Conservation (phyloP, 2,329 filamentous ascomycete species). For the Mycogone perniciosa region DNA sequence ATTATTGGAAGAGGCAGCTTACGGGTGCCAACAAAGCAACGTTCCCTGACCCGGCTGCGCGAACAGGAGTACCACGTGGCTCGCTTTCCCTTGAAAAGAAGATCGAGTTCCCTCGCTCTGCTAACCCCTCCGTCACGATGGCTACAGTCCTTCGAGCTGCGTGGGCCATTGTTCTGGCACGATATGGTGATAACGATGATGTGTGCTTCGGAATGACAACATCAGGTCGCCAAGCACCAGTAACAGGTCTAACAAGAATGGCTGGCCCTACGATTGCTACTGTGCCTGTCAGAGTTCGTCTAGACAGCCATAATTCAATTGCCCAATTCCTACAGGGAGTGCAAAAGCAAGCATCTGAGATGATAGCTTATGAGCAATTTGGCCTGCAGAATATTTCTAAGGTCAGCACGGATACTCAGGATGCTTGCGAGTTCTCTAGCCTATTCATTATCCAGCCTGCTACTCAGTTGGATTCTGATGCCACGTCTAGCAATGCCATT, state of each 20-base stretch:
- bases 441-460: constrained; percentile 12
- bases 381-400: constrained; percentile 24
- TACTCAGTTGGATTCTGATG: background rate
- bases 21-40: background rate
- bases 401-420: constrained; percentile 10
- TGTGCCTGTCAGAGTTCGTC: constrained; percentile 12
- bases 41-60: background rate
- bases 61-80: background rate
- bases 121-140: background rate
- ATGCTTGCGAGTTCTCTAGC: constrained; percentile 8
- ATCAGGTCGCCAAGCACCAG: constrained; percentile 4
- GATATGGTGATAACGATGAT: constrained; percentile 2
- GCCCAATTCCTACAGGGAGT: constrained; percentile 12
- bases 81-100: background rate
- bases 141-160: constrained; percentile 2
- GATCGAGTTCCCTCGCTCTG: background rate
- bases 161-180: constrained; percentile 5
- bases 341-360: constrained; percentile 19
- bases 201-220: constrained; percentile 6
- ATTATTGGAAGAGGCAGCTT: constrained; percentile 2
- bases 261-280: constrained; percentile 14
- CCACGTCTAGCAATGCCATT: background rate
- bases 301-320: constrained; percentile 7
- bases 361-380: constrained; percentile 21
- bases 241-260: background rate